Evolutionary conservation across 2,329 filamentous ascomycete species (phyloP), one percentile per base, ranked within the genome.

Genomic region (Fusarium sp.): DNA sequence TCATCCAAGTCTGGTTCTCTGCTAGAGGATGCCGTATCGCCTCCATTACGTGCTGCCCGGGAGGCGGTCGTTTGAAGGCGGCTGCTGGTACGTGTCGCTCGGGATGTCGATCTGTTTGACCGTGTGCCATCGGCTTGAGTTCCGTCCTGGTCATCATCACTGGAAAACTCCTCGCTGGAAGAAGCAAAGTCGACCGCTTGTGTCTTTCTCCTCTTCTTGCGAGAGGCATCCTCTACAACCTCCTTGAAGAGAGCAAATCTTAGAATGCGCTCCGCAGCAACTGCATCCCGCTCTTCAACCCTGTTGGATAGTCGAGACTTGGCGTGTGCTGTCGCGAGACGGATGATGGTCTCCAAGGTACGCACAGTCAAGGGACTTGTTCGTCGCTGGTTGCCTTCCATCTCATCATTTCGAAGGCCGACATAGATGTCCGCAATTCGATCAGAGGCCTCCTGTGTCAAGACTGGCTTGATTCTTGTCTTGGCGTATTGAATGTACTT

Each of bases 401-500:
- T 92, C 81, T 98, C 96, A 78, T 99, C 97, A 81, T 99, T 99
- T 75, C 97, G 91, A 22, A 99, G 88, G 11, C 94, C 94, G 38
- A 97, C 97, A 81, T 98, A 99, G 18, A 95, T 94, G 35, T 94
- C 90, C 40, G 95, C 92, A 79, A 99, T 97, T 73, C 97, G 94
- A 77, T 98, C 95, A 13, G 95, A 94, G 7, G 97, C 96, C 52
- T 95, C 95, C 80, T 97, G 95, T 0, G 95, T 98, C 71, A 99
- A 86, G 45, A 97, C 87, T 0, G 97, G 97, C 88, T 95, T 97
- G 79, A 98, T 90, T 80, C 97, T 89, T 38, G 91, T 93, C 86
- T 99, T 99, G 74, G 97, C 95, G 82, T 99, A 99, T 81, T 99
- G 97, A 54, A 99, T 97, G 83, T 98, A 99, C 85, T 99, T 99